These are phyloP conservation scores for Coemansia sp. DNA, from an alignment of 192 early-diverging fungal genomes.

Conservation along the genomic window DNA sequence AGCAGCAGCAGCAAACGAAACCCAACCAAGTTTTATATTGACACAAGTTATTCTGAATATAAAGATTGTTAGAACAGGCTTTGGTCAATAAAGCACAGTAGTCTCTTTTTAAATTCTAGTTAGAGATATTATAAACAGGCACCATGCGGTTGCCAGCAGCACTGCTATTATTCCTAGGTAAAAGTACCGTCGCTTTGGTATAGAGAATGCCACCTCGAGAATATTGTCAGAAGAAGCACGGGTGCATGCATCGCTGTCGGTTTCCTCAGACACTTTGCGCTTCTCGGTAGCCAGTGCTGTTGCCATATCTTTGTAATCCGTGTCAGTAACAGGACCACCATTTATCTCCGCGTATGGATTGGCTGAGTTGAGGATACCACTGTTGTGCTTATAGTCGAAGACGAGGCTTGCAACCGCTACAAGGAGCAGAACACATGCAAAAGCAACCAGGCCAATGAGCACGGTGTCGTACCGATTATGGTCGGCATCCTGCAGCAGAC, in stretches of 20 bases:
- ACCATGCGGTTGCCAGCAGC: conserved; percentile 40
- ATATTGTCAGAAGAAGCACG: not conserved
- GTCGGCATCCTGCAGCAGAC: conserved; percentile 52
- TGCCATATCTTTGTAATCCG: not conserved
- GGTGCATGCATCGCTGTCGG: not conserved
- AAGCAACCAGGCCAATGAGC: conserved; percentile 45
- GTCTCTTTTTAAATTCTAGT: conserved; percentile 15
- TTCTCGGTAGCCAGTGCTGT: not conserved
- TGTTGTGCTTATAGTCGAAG: conserved; percentile 27
- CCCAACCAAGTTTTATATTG: not conserved
- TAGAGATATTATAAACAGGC: conserved; percentile 36
- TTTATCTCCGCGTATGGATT: conserved; percentile 25
- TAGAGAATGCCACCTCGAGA: not conserved
- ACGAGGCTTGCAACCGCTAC: conserved; percentile 28
- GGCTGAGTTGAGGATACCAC: conserved; percentile 39
- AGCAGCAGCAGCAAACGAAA: not conserved
- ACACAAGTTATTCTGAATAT: not conserved
- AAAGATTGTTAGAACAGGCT: not conserved
- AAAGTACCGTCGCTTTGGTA: conserved; percentile 39
- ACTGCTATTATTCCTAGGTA: conserved; percentile 45
- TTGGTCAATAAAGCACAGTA: not conserved
- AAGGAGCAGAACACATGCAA: conserved; percentile 38
- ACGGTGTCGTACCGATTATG: conserved; percentile 55
- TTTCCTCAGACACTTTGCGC: not conserved
- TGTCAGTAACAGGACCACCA: not conserved